Conservation (phyloP, 2,329 filamentous ascomycete genomes). For the Acrocalymma vagum region DNA sequence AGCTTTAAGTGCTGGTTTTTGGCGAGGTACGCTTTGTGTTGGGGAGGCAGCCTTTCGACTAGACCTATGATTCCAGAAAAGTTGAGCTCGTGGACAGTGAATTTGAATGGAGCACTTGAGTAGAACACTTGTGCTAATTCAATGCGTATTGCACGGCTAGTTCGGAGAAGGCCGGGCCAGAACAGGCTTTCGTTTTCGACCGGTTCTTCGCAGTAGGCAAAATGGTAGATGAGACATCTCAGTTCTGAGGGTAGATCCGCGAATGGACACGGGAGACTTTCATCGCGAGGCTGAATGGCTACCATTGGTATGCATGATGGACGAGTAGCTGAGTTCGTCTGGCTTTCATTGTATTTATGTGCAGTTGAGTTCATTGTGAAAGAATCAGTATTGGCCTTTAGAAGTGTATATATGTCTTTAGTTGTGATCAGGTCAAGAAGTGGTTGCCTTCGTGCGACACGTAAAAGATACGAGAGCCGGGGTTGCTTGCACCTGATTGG, state of each 20-base stretch:
- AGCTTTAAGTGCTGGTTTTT: slow-evolving; percentile 21
- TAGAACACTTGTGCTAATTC: slow-evolving; percentile 39
- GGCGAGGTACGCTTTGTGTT: slow-evolving; percentile 23
- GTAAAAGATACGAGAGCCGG: too few relatives aligned
- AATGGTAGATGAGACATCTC: slow-evolving; percentile 24
- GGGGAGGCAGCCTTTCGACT: slow-evolving; percentile 19
- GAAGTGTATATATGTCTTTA: too few relatives aligned
- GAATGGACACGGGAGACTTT: slow-evolving; percentile 25
- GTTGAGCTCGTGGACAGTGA: slow-evolving; percentile 21
- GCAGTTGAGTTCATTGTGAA: too few relatives aligned
- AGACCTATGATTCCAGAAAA: slow-evolving; percentile 21
- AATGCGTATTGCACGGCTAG: slow-evolving; percentile 33
- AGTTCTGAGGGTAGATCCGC: slow-evolving; percentile 30
- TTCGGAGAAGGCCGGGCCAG: slow-evolving; percentile 24
- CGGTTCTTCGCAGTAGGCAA: too few relatives aligned
- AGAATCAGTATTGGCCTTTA: too few relatives aligned
- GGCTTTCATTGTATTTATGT: too few relatives aligned
- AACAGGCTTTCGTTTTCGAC: slow-evolving; percentile 4
- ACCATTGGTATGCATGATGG: too few relatives aligned
- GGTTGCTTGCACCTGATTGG: too few relatives aligned
- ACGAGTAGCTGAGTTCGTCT: too few relatives aligned
- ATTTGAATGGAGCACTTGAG: slow-evolving; percentile 23
- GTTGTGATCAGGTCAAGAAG: too few relatives aligned
- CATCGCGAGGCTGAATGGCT: too few relatives aligned
- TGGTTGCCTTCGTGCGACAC: too few relatives aligned